Conservation (phyloP, 2,329 filamentous ascomycete species). For the Cyanodermella asteris region DNA sequence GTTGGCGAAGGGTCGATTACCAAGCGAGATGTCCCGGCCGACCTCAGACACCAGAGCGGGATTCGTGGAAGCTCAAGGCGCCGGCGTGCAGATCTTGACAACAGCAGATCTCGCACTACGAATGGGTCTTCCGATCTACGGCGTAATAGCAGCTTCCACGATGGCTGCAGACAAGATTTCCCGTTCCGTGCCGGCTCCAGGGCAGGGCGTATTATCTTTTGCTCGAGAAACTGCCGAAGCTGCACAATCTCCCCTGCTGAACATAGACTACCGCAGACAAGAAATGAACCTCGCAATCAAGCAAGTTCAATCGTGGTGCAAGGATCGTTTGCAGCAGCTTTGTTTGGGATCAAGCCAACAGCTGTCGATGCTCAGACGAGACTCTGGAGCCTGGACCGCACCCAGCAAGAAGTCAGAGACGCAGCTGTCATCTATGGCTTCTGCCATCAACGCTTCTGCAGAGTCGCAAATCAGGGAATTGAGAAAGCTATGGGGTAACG, state of each 20-base stretch:
- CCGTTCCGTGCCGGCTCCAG: constrained; percentile 19
- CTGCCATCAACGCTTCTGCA: too few species aligned
- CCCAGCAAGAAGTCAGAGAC: constrained; percentile 1
- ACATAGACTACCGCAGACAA: constrained; percentile 11
- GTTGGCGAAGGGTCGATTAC: too few species aligned
- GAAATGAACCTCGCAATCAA: constrained; percentile 7
- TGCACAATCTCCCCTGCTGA: constrained; percentile 10
- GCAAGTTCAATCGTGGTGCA: constrained; percentile 5
- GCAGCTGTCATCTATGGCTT: too few species aligned
- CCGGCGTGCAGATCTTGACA: constrained; percentile 1
- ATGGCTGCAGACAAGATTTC: constrained; percentile 16
- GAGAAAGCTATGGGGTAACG: constrained; percentile 11
- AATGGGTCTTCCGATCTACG: constrained; percentile 16
- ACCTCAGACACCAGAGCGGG: constrained; percentile 11
- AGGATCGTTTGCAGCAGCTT: not conserved
- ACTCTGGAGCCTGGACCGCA: not conserved
- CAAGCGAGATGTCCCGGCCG: not conserved
- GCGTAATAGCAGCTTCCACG: constrained; percentile 13
- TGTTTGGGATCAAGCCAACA: too few species aligned
- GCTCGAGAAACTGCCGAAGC: constrained; percentile 9
- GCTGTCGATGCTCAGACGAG: too few species aligned
- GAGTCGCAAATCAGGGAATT: constrained; percentile 9
- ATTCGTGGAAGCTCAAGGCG: constrained; percentile 13
- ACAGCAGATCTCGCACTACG: constrained; percentile 6
- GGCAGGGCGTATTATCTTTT: constrained; percentile 15